Evolutionary conservation across 176 grass and related monocot species (phyloP).

Genomic region (Panicum miliaceum): DNA sequence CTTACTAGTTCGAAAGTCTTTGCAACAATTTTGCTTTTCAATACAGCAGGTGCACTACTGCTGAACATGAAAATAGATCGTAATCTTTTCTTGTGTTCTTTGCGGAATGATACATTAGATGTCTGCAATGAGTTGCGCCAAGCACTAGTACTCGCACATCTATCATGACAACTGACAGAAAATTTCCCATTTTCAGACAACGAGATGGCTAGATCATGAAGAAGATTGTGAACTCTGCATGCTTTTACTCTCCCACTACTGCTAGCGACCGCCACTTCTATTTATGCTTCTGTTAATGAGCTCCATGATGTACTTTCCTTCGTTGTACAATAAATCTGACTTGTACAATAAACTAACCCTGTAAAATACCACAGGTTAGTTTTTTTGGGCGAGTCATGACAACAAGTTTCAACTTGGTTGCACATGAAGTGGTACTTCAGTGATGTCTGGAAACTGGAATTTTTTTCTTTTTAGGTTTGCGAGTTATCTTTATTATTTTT

Average conservation of each 20-base stretch:
- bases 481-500: too few relatives aligned
- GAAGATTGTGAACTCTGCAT: constrained; percentile 48
- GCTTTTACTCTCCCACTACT: constrained; percentile 44
- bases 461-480: background rate
- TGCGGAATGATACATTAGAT: constrained; percentile 20
- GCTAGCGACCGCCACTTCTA: constrained; percentile 31
- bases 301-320: constrained; percentile 62
- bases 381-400: too few relatives aligned
- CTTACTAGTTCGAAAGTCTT: constrained; percentile 44
- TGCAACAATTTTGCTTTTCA: constrained; percentile 17
- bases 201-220: constrained; percentile 49
- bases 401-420: too few relatives aligned
- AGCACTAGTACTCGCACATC: background rate
- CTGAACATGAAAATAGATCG: constrained; percentile 51
- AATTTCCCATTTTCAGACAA: constrained; percentile 44
- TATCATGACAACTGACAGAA: constrained; percentile 27
- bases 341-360: too few relatives aligned
- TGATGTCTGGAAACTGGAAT: background rate
- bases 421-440: background rate
- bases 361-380: too few relatives aligned
- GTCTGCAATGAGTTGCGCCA: constrained; percentile 31
- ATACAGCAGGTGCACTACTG: background rate
- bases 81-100: constrained; percentile 39
- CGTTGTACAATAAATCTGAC: too few relatives aligned
- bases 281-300: constrained; percentile 47